These are phyloP conservation scores for Lachancea cidri DNA, from an alignment of 805 yeast genomes.

Conservation along the genomic window DNA sequence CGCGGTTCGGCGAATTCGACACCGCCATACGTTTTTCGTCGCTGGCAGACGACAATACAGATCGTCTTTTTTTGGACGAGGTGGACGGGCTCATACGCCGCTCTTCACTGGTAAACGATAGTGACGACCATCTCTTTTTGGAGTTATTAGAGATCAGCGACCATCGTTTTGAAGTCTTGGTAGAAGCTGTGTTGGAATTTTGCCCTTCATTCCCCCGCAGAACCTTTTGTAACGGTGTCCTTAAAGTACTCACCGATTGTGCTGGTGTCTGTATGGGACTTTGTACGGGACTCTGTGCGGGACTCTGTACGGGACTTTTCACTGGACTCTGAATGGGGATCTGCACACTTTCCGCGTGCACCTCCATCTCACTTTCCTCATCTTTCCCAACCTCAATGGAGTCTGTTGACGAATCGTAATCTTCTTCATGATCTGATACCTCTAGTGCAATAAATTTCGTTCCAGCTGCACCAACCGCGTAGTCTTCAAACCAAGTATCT, in stretches of 20 bases:
- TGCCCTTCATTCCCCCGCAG: neutral
- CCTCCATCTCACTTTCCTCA: neutral
- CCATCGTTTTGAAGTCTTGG: constrained; percentile 22
- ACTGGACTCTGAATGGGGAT: neutral
- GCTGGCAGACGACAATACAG: constrained; percentile 5
- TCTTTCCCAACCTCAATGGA: neutral
- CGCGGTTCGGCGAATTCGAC: neutral
- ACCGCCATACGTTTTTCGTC: constrained; percentile 1
- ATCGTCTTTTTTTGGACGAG: constrained; percentile 3
- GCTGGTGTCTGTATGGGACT: neutral
- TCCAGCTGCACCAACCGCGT: constrained; percentile 11
- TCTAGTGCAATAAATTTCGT: constrained; percentile 30
- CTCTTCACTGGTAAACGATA: constrained; percentile 18
- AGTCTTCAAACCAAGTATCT: constrained; percentile 27
- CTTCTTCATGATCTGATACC: constrained; percentile 30
- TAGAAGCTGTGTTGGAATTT: neutral
- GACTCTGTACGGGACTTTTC: neutral
- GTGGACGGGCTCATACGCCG: constrained; percentile 6
- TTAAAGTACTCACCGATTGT: neutral
- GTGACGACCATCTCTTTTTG: constrained; percentile 30
- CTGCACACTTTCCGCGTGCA: neutral
- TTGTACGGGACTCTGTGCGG: neutral
- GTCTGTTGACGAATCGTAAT: constrained; percentile 15
- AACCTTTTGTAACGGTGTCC: neutral
- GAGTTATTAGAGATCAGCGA: constrained; percentile 28